Conservation (phyloP, 371 early-diverging fungal species). For the Mucor circinelloides region DNA sequence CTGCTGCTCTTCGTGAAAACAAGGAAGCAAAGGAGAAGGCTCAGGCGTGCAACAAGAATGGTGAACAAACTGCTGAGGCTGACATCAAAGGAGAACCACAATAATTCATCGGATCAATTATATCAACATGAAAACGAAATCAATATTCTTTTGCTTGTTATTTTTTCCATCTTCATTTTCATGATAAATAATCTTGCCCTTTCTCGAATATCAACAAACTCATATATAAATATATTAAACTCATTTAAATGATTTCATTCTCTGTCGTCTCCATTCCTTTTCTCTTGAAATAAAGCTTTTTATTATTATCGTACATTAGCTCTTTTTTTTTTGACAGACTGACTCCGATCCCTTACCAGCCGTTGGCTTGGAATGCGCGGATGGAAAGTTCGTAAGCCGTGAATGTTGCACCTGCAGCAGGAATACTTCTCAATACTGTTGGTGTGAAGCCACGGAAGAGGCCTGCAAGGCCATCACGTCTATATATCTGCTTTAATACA, state of each 20-base stretch:
- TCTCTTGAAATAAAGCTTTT: neutral
- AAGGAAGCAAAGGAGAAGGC: conserved; percentile 15
- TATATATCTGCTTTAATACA: conserved; percentile 54
- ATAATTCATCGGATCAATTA: neutral
- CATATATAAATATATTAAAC: neutral
- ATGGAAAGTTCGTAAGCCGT: conserved; percentile 76
- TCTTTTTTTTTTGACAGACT: conserved; percentile 14
- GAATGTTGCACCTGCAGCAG: conserved; percentile 80
- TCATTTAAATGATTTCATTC: neutral
- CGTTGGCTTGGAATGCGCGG: conserved; percentile 42
- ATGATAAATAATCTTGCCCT: neutral
- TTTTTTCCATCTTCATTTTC: neutral
- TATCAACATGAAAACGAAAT: neutral
- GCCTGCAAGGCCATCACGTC: conserved; percentile 55
- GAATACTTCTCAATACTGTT: conserved; percentile 60
- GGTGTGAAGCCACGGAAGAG: conserved; percentile 71
- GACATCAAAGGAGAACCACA: neutral
- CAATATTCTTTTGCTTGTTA: neutral
- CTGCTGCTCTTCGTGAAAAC: conserved; percentile 41
- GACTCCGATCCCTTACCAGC: conserved; percentile 30
- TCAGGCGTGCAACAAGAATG: neutral
- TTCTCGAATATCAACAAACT: neutral
- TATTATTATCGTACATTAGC: neutral
- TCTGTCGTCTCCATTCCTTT: neutral
- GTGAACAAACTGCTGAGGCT: neutral